phyloP scores from a whole-genome alignment of 2,329 filamentous ascomycete species.

The Gnomoniopsis sp. region DNA sequence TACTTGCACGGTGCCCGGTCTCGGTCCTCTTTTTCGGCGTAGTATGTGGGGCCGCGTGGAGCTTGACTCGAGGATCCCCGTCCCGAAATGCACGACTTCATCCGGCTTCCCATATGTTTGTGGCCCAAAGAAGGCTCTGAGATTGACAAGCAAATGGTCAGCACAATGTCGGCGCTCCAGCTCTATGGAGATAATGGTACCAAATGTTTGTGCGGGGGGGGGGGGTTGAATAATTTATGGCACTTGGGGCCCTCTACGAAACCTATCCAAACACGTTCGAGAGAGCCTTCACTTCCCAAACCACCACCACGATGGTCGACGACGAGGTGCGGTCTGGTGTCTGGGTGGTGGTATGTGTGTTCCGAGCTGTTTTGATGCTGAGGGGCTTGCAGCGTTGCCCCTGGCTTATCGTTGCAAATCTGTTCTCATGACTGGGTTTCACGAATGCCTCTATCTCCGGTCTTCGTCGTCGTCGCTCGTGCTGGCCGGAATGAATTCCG shows the following conservation, averaged over 20 bases:
- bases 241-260: no score
- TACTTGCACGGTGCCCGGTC: conserved; percentile 18
- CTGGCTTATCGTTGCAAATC: conserved; percentile 15
- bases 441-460: conserved; percentile 17
- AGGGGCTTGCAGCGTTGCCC: background rate
- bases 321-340: background rate
- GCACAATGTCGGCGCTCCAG: background rate
- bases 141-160: conserved; percentile 14
- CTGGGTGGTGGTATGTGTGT: background rate
- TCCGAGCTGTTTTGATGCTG: background rate
- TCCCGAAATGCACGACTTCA: conserved; percentile 6
- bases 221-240: background rate
- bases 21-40: conserved; percentile 8
- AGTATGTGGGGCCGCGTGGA: background rate
- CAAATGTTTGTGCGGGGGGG: background rate
- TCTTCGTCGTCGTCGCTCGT: conserved; percentile 16
- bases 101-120: conserved; percentile 3
- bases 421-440: conserved; percentile 9
- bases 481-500: conserved; percentile 32
- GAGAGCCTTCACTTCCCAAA: background rate
- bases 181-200: background rate
- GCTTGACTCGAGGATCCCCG: conserved; percentile 9
- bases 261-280: no score
- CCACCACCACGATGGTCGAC: background rate
- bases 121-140: background rate